Evolutionary conservation across 305 asterid genomes (phyloP).

Genomic region (Rubia tinctorum): DNA sequence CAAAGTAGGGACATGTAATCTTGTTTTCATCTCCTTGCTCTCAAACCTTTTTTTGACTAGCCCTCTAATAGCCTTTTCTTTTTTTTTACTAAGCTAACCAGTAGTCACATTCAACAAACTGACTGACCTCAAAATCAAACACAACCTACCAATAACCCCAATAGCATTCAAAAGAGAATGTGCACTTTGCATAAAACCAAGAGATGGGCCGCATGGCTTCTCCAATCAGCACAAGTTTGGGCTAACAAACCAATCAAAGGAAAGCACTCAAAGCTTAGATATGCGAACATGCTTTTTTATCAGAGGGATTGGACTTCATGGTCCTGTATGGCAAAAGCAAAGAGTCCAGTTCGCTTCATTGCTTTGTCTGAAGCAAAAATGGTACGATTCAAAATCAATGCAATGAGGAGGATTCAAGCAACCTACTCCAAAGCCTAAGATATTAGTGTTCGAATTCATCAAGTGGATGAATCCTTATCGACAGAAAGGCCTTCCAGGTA

Average conservation of each 20-base stretch:
- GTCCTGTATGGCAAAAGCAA: neutral
- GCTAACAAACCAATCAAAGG: neutral
- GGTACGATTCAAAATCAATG: neutral
- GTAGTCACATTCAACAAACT: neutral
- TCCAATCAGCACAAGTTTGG: neutral
- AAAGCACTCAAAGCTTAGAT: conserved; percentile 7
- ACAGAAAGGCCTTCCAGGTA: neutral
- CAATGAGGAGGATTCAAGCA: neutral
- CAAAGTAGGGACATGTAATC: neutral
- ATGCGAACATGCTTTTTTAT: neutral
- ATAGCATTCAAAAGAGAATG: neutral
- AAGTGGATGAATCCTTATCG: neutral
- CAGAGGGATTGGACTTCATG: neutral
- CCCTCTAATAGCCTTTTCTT: neutral
- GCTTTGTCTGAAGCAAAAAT: neutral
- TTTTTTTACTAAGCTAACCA: neutral
- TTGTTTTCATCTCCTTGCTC: conserved; percentile 4
- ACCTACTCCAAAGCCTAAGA: neutral
- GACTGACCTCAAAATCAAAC: conserved; percentile 2
- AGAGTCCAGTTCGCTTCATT: conserved; percentile 5
- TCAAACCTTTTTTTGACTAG: neutral
- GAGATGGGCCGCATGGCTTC: neutral
- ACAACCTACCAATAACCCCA: neutral
- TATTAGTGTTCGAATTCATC: neutral
- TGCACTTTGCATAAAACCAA: conserved; percentile 4